phyloP scores from a whole-genome alignment of 768 basidiomycete genomes.

The Boletus subparvulus region DNA sequence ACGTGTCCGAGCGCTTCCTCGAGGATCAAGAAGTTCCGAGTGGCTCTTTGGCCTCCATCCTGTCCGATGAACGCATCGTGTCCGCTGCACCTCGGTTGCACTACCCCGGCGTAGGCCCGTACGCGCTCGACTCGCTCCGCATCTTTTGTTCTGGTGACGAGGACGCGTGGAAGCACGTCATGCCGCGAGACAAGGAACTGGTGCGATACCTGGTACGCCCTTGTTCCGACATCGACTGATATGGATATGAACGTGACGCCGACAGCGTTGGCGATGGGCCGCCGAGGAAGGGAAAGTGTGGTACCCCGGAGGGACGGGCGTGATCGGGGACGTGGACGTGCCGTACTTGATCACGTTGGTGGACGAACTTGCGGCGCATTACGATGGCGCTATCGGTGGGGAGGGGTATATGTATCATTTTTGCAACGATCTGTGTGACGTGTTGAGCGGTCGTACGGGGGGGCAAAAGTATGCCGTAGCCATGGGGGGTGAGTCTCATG shows the following conservation, averaged over 20 bases:
- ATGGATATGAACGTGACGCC: neutral
- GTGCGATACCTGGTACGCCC: conserved; percentile 61
- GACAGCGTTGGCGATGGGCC: conserved; percentile 75
- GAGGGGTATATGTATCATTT: conserved; percentile 29
- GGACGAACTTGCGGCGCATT: conserved; percentile 36
- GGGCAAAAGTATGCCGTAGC: neutral
- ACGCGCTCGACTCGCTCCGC: conserved; percentile 74
- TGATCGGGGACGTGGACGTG: conserved; percentile 36
- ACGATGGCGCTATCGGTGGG: conserved; percentile 24
- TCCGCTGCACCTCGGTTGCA: conserved; percentile 52
- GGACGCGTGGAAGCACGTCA: conserved; percentile 60
- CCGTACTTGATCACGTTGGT: conserved; percentile 42
- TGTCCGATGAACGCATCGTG: neutral
- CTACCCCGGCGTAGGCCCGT: conserved; percentile 64
- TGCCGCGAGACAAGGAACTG: conserved; percentile 69
- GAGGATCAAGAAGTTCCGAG: conserved; percentile 36
- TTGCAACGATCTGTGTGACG: conserved; percentile 19
- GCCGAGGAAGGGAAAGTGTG: conserved; percentile 50
- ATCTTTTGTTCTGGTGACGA: conserved; percentile 52
- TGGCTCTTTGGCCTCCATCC: conserved; percentile 1
- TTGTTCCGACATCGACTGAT: neutral
- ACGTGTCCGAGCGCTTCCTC: conserved; percentile 53
- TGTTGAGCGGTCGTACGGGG: neutral
- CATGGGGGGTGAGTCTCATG: too few relatives aligned
- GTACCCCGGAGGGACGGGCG: conserved; percentile 43